These are phyloP conservation scores for Debaryomyces tyrocola DNA, from an alignment of 805 yeast genomes.

Conservation along the genomic window DNA sequence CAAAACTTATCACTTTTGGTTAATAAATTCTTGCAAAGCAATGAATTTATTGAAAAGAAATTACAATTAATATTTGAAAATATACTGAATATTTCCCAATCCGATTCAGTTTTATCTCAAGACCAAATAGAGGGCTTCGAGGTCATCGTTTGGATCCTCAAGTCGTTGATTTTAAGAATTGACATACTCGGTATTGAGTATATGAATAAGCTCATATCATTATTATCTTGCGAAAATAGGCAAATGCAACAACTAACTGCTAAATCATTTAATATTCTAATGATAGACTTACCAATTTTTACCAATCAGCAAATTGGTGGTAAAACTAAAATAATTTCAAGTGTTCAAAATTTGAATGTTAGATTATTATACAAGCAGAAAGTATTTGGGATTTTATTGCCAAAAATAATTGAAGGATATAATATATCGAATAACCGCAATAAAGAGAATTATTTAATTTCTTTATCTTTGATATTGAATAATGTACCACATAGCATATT, in stretches of 20 bases:
- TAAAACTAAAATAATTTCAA: constrained; percentile 34
- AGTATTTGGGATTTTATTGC: constrained; percentile 62
- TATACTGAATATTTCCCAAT: neutral
- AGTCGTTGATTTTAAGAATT: constrained; percentile 63
- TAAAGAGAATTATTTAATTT: constrained; percentile 57
- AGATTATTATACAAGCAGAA: constrained; percentile 78
- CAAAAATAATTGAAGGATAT: constrained; percentile 52
- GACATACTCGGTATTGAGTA: constrained; percentile 36
- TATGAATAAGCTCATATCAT: constrained; percentile 18
- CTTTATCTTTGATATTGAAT: constrained; percentile 66
- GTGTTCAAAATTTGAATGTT: constrained; percentile 56
- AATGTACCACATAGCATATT: constrained; percentile 64
- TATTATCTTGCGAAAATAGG: constrained; percentile 30
- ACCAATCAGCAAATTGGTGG: constrained; percentile 37
- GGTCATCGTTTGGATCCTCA: constrained; percentile 64
- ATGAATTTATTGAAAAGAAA: neutral
- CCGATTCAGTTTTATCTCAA: neutral
- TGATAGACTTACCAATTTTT: constrained; percentile 66
- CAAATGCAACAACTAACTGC: constrained; percentile 35
- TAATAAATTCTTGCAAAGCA: constrained; percentile 39
- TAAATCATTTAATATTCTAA: constrained; percentile 59
- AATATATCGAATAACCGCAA: constrained; percentile 21
- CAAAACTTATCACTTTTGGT: constrained; percentile 54
- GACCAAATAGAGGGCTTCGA: constrained; percentile 44
- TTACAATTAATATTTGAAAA: neutral